These are phyloP conservation scores for Cardamine chenopodiifolia DNA, from an alignment of 345 rosid genomes.

Conservation along the genomic window DNA sequence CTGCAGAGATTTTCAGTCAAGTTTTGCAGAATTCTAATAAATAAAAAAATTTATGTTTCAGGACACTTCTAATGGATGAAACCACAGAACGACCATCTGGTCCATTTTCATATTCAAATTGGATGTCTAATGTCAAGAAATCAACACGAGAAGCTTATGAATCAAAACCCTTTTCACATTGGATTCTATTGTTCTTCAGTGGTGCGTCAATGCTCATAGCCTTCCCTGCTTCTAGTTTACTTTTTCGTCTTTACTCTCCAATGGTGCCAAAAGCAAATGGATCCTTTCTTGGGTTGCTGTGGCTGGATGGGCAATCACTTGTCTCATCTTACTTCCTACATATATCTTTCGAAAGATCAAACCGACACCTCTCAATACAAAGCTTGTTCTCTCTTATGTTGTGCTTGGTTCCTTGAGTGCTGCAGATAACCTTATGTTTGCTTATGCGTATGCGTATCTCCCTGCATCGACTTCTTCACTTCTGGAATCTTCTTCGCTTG, in stretches of 20 bases:
- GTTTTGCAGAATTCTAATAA: constrained; percentile 7
- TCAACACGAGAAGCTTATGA: constrained; percentile 52
- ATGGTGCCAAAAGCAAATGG: constrained; percentile 92
- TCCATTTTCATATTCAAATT: constrained; percentile 40
- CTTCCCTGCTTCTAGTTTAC: constrained; percentile 78
- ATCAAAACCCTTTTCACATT: constrained; percentile 69
- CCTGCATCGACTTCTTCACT: constrained; percentile 91
- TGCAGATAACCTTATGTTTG: constrained; percentile 82
- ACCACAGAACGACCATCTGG: constrained; percentile 23
- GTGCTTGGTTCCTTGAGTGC: constrained; percentile 71
- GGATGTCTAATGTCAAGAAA: constrained; percentile 40
- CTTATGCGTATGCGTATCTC: constrained; percentile 86
- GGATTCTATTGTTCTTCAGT: constrained; percentile 67
- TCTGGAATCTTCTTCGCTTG: constrained; percentile 75
- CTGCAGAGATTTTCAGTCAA: neutral
- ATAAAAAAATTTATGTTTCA: constrained; percentile 17
- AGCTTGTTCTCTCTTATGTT: constrained; percentile 60
- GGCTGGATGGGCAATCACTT: constrained; percentile 84
- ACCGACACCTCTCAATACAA: constrained; percentile 60
- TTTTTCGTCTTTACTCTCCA: constrained; percentile 68
- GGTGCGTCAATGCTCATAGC: constrained; percentile 67
- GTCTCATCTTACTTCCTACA: constrained; percentile 57
- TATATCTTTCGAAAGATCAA: constrained; percentile 50
- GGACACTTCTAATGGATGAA: constrained; percentile 39
- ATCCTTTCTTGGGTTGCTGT: constrained; percentile 89